These are phyloP conservation scores for Ascochyta rabiei DNA, from an alignment of 2,329 filamentous ascomycete genomes.

Conservation along the genomic window DNA sequence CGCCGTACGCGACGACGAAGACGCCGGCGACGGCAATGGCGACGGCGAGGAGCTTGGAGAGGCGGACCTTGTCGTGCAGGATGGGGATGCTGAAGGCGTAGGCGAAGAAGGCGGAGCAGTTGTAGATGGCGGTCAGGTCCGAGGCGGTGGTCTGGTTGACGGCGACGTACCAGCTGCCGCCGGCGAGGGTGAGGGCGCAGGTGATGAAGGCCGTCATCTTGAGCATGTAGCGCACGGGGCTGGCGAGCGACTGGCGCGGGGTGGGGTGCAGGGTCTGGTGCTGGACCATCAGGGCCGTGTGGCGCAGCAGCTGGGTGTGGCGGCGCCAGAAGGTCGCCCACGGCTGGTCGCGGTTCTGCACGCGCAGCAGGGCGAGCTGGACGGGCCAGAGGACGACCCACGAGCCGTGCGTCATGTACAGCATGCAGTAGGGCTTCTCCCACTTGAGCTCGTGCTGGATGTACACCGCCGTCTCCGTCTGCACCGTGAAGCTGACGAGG, in stretches of 20 bases:
- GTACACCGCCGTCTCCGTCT: slow-evolving; percentile 94
- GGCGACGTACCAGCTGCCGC: slow-evolving; percentile 93
- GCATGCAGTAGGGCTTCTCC: slow-evolving; percentile 99
- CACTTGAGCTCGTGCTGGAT: slow-evolving; percentile 91
- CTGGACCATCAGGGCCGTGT: slow-evolving; percentile 84
- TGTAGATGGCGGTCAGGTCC: slow-evolving; percentile 97
- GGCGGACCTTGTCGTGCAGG: slow-evolving; percentile 79
- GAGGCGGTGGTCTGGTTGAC: slow-evolving; percentile 91
- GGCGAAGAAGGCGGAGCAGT: slow-evolving; percentile 98
- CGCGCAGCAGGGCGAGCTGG: slow-evolving; percentile 78
- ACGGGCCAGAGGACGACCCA: slow-evolving; percentile 89
- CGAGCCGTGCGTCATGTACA: slow-evolving; percentile 95
- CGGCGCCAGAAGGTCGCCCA: slow-evolving; percentile 87
- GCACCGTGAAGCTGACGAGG: slow-evolving; percentile 85
- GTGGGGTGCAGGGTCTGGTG: slow-evolving; percentile 74
- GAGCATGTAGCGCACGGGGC: slow-evolving; percentile 74
- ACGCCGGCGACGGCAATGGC: slow-evolving; percentile 87
- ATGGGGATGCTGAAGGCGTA: slow-evolving; percentile 95
- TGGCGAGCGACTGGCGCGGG: slow-evolving; percentile 51
- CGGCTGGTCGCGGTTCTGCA: slow-evolving; percentile 77
- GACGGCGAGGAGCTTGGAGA: slow-evolving; percentile 87
- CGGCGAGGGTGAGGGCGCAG: slow-evolving; percentile 83
- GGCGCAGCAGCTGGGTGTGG: slow-evolving; percentile 67
- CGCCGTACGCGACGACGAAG: slow-evolving; percentile 93
- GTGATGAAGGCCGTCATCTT: slow-evolving; percentile 83